Evolutionary conservation across 2,329 filamentous ascomycete genomes (phyloP).

Genomic region (Penicillium occitanis): DNA sequence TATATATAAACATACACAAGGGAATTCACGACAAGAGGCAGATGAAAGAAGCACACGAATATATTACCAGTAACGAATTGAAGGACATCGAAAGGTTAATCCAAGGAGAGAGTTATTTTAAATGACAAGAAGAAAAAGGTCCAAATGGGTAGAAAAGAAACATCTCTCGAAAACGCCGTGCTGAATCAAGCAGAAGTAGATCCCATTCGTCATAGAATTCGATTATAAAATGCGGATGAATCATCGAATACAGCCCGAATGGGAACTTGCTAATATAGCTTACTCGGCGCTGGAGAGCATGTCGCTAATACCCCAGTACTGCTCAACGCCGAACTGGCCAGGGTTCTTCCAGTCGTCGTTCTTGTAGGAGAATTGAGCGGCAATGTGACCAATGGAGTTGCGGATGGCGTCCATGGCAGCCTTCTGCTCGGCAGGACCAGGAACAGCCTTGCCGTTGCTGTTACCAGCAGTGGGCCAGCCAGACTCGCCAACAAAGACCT

Average conservation of each 20-base stretch:
- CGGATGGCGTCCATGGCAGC: constrained; percentile 71
- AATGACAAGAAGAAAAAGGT: constrained; percentile 17
- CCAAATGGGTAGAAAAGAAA: constrained; percentile 8
- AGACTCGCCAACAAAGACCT: constrained; percentile 71
- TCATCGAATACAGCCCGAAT: neutral
- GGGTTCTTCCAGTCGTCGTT: constrained; percentile 80
- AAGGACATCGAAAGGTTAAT: constrained; percentile 1
- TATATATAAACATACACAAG: constrained; percentile 14
- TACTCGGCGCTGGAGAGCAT: constrained; percentile 11
- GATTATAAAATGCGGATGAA: neutral
- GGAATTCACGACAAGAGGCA: neutral
- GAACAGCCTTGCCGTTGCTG: constrained; percentile 70
- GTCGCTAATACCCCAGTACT: constrained; percentile 63
- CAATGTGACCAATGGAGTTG: constrained; percentile 62
- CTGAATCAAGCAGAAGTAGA: constrained; percentile 12
- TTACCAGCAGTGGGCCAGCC: constrained; percentile 77
- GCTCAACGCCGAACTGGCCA: constrained; percentile 71
- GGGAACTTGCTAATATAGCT: neutral
- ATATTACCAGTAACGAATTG: constrained; percentile 16
- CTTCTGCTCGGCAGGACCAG: constrained; percentile 66
- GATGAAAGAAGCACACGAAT: constrained; percentile 10
- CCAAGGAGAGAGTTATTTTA: constrained; percentile 17
- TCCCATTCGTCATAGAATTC: neutral
- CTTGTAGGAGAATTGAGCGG: constrained; percentile 77
- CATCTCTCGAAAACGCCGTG: constrained; percentile 13